Conservation (phyloP, 352 stramenopile genomes). For the Sclerospora graminicola region DNA sequence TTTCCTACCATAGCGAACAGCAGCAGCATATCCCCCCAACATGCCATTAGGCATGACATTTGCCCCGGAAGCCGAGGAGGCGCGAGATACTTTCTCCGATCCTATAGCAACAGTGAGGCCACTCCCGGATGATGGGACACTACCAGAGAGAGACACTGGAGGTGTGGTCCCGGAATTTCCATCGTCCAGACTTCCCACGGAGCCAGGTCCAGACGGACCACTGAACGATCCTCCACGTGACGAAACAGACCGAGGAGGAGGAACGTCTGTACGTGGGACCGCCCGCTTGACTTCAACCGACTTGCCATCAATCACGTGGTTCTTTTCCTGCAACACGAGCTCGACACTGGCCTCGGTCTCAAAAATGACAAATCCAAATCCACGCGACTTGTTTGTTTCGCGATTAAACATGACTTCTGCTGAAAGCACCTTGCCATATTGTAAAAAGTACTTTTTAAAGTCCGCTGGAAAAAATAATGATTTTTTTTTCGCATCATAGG, state of each 20-base stretch:
- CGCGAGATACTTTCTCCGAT: constrained; percentile 17
- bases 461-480: constrained; percentile 38
- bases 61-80: constrained; percentile 17
- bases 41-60: constrained; percentile 40
- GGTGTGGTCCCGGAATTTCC: constrained; percentile 42
- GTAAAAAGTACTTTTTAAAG: constrained; percentile 89
- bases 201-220: constrained; percentile 59
- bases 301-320: constrained; percentile 89
- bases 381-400: constrained; percentile 90
- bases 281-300: constrained; percentile 84
- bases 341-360: constrained; percentile 83
- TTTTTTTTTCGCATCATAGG: neutral
- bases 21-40: constrained; percentile 67
- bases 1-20: constrained; percentile 59
- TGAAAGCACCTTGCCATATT: constrained; percentile 89
- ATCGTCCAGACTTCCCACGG: constrained; percentile 64
- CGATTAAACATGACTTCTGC: constrained; percentile 93
- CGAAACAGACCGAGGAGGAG: constrained; percentile 59
- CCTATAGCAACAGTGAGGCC: constrained; percentile 22
- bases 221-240: constrained; percentile 69
- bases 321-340: constrained; percentile 75
- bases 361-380: constrained; percentile 92
- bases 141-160: constrained; percentile 54
- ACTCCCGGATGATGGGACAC: constrained; percentile 24
- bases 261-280: constrained; percentile 74